Percentiles rank a stretch among this genome's conserved stretches.
Evolutionary conservation across 1,284 basidiomycete species (phyloP).

Genomic region (Xerocomus nothofagi): DNA sequence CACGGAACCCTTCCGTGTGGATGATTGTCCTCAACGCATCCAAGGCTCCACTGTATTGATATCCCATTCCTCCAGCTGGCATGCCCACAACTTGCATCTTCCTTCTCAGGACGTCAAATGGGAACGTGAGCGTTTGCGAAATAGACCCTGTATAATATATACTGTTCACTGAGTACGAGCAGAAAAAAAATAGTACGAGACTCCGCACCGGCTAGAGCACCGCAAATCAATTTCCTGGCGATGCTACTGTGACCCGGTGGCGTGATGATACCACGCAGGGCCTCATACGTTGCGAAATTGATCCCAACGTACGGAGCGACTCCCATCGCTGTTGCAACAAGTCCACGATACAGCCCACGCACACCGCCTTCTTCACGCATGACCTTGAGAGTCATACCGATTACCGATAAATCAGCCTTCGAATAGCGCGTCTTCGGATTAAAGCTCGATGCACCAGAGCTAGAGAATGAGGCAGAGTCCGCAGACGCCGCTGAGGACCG

Average conservation of each 20-base stretch:
- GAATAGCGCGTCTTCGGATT: constrained; percentile 40
- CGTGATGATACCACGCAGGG: constrained; percentile 68
- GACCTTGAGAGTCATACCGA: constrained; percentile 88
- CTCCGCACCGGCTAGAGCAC: constrained; percentile 68
- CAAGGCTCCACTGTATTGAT: constrained; percentile 76
- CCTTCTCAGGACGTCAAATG: constrained; percentile 90
- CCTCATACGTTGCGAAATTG: constrained; percentile 82
- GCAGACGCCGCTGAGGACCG: constrained; percentile 24
- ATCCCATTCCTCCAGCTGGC: constrained; percentile 56
- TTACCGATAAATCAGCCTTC: constrained; percentile 68
- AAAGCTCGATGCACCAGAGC: constrained; percentile 53
- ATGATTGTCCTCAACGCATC: constrained; percentile 75
- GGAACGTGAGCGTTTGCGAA: constrained; percentile 93
- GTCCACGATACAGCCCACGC: constrained; percentile 83
- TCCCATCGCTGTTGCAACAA: constrained; percentile 85
- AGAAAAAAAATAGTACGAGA: constrained; percentile 3
- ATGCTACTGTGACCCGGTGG: constrained; percentile 72
- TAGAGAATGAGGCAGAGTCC: constrained; percentile 40
- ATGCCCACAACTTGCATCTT: constrained; percentile 97
- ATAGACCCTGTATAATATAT: constrained; percentile 57
- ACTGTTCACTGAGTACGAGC: constrained; percentile 12
- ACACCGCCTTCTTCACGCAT: constrained; percentile 90
- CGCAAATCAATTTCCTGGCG: constrained; percentile 67
- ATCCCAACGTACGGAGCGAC: constrained; percentile 93
- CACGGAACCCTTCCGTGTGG: constrained; percentile 69